Evolutionary conservation across 805 yeast genomes (phyloP), one percentile per base, ranked within the genome.

Genomic region (Brettanomyces sp.): DNA sequence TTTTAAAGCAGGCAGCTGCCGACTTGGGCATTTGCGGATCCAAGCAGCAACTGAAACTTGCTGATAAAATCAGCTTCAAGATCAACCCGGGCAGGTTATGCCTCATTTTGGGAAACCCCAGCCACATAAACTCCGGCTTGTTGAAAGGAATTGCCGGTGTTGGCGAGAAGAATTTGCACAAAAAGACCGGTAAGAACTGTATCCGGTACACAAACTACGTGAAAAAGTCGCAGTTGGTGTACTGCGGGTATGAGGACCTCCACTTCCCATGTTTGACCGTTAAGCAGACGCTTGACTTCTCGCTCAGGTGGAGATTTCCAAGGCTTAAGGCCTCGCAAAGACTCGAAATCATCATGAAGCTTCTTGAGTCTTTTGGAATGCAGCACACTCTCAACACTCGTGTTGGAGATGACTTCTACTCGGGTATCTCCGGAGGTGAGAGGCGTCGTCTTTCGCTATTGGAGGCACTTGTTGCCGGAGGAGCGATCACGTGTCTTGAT

Each of bases 371-470:
- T 54, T 80, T 76, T 56, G 87, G 85, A 48, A 66, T 82, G 37
- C 64, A 72, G 7, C 85, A 79, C 59, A 77, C 85, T 5, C 68
- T 69, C 49, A 57, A 68, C 52, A 70, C 79, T 23, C 64, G 64
- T 47, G 77, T 66, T 39, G 71, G 71, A 45, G 65, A 72, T 50
- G 76, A 72, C 47, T 68, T 62, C 44, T 70, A 77, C 18, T 69
- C 81, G 55, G 84, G 84, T 56, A 77, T 82, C 37, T 80, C 91
- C 44, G 91, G 95, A 57, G 93, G 95, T 70, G 93, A 85, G 66
- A 70, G 95, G 53, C 84, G 85, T 64, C 77, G 95, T 68, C 91
- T 85, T 3, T 82, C 91, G 9, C 80, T 85, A 55, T 87, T 89
- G 9, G 95, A 85, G 64, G 85, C 85, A 1, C 66, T 82, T 41